Percentiles rank a stretch among this genome's conserved stretches.
These are phyloP conservation scores for Rhodotorula graminis DNA, from an alignment of 768 basidiomycete genomes.

Conservation along the genomic window DNA sequence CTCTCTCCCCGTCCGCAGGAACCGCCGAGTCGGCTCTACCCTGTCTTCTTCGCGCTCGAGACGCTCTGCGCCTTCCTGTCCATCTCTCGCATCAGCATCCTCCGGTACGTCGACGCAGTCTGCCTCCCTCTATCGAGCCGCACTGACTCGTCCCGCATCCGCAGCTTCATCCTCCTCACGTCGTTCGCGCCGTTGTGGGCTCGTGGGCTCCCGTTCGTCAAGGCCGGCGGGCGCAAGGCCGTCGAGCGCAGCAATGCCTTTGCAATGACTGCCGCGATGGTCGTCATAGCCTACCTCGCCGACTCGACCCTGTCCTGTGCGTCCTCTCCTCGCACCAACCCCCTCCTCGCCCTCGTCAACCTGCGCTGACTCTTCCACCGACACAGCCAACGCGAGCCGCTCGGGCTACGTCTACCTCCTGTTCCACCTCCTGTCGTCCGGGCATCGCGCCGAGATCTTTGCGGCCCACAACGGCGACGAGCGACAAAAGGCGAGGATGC, in stretches of 20 bases:
- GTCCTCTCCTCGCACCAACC: background rate
- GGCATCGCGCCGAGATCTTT: constrained; percentile 27
- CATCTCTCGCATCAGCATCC: constrained; percentile 6
- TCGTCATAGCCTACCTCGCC: constrained; percentile 8
- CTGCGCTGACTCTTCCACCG: background rate
- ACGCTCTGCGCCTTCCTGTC: constrained; percentile 17
- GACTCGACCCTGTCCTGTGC: constrained; percentile 17
- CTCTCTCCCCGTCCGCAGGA: background rate
- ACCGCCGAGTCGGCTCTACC: constrained; percentile 15
- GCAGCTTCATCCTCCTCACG: constrained; percentile 39
- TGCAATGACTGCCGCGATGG: constrained; percentile 23
- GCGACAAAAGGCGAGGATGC: constrained; percentile 9
- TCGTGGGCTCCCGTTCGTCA: constrained; percentile 28
- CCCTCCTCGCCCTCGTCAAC: background rate
- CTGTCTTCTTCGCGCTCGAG: constrained; percentile 20
- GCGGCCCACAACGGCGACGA: constrained; percentile 13
- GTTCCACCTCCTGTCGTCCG: constrained; percentile 18
- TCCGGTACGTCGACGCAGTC: background rate
- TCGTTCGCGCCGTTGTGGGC: constrained; percentile 37
- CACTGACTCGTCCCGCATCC: background rate
- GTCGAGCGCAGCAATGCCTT: constrained; percentile 31
- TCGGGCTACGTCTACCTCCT: constrained; percentile 23
- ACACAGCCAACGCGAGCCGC: background rate
- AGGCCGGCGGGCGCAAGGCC: constrained; percentile 20
- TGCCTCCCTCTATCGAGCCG: background rate